Evolutionary conservation across 139 green algal species (phyloP), one percentile per base, ranked within the genome.

Genomic region (Chlorella ohadii): DNA sequence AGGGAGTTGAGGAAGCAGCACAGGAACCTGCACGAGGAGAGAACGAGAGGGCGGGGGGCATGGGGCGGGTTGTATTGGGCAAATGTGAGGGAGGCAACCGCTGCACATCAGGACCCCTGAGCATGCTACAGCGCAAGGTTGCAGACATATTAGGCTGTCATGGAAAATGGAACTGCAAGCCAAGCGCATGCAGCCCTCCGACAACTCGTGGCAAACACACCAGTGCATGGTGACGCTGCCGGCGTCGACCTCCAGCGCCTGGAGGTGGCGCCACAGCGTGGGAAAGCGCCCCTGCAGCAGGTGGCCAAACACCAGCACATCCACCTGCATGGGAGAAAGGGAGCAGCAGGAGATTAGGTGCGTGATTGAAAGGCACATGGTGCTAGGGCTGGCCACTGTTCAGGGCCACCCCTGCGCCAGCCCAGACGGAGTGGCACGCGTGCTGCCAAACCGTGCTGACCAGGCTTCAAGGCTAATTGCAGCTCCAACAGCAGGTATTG

Each of bases 1-100:
- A 99, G 88, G 57, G 87, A 90, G 85, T 97, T 98, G 73, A 98
- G 91, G 89, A 97, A 99, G 31, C 93, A 68, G 85, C 91, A 95
- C 31, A 98, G 91, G 88, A 98, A 98, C 95, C 64, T 71, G 64
- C n/a, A 36, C 4, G 63, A 11, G 4, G 28, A 1, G 63, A 22
- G 33, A 31, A 2, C 1, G 28, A 7, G 31, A 7, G 31, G 64
- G 64, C 11, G 13, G 4, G 64, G 0, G 63, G 13, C 25, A 15
- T 38, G 63, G 28, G 28, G 4, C 0, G 38, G 63, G 44, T 33
- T n/a, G 5, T 16, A 23, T 31, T 3, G 22, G 27, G 23, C 22
- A 33, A 5, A 23, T 16, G 59, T 31, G 59, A 11, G 44, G 44
- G 7, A 55, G 44, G 7, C n/a, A n/a, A n/a, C n/a, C n/a, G n/a